Percentiles rank a stretch among this genome's conserved stretches.
Conservation (phyloP, 345 rosid species). For the Lepidium didymum region DNA sequence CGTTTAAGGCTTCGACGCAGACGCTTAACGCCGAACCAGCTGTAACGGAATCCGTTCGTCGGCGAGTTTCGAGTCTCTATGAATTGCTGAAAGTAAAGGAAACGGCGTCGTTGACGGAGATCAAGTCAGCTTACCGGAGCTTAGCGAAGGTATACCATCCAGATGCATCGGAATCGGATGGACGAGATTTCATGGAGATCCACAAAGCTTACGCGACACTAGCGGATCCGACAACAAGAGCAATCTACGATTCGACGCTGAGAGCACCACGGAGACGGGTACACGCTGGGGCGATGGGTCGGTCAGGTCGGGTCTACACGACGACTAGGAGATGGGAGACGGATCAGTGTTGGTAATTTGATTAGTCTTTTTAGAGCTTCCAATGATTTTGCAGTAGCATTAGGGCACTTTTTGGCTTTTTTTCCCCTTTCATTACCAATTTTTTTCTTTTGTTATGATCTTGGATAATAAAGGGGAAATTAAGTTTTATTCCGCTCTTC, state of each 20-base stretch:
- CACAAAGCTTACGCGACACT: conserved; percentile 66
- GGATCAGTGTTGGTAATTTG: conserved; percentile 78
- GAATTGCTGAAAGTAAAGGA: conserved; percentile 46
- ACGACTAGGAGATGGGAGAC: conserved; percentile 80
- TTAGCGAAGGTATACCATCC: conserved; percentile 64
- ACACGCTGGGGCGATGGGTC: conserved; percentile 23
- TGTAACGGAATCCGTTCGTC: conserved; percentile 18
- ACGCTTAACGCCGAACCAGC: conserved; percentile 26
- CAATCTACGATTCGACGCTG: conserved; percentile 57
- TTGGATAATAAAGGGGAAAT: conserved; percentile 2
- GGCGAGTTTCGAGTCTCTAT: conserved; percentile 38
- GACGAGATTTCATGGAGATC: conserved; percentile 58
- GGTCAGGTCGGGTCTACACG: conserved; percentile 18
- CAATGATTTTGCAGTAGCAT: conserved; percentile 6
- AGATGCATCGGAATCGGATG: conserved; percentile 47
- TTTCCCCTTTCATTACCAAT: neutral
- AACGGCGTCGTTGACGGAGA: conserved; percentile 54
- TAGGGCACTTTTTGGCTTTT: conserved; percentile 14
- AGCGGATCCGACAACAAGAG: conserved; percentile 68
- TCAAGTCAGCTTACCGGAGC: conserved; percentile 60
- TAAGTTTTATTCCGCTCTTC: neutral
- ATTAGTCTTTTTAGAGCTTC: neutral
- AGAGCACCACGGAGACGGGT: conserved; percentile 23
- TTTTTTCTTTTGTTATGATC: neutral
- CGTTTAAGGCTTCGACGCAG: conserved; percentile 12